These are phyloP conservation scores for Cyberlindnera mrakii DNA, from an alignment of 805 yeast species.

Conservation along the genomic window DNA sequence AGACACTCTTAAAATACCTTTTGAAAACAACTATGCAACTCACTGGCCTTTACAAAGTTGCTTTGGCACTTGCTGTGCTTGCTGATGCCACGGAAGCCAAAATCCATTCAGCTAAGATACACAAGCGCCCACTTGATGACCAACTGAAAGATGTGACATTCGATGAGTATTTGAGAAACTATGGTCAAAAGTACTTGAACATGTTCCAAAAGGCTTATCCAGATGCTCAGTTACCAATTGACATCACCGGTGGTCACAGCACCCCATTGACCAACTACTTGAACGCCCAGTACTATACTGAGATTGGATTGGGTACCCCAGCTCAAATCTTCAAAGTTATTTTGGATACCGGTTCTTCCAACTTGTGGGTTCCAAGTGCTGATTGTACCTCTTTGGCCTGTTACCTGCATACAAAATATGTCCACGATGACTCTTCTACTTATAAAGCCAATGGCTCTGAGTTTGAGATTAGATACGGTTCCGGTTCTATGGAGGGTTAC, in stretches of 20 bases:
- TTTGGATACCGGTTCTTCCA: conserved; percentile 94
- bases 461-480: conserved; percentile 84
- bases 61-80: conserved; percentile 20
- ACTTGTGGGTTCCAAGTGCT: conserved; percentile 90
- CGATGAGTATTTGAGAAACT: conserved; percentile 46
- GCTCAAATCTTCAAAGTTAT: conserved; percentile 90
- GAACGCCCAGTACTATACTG: conserved; percentile 95
- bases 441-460: conserved; percentile 84
- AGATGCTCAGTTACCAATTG: conserved; percentile 27
- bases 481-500: conserved; percentile 89
- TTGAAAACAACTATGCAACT: conserved; percentile 16
- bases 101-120: conserved; percentile 49
- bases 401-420: conserved; percentile 87
- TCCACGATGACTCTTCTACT: conserved; percentile 73
- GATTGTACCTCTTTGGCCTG: conserved; percentile 94
- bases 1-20: neutral
- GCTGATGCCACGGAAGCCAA: conserved; percentile 48
- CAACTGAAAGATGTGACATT: conserved; percentile 45
- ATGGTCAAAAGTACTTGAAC: conserved; percentile 57
- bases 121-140: conserved; percentile 53
- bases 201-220: conserved; percentile 41
- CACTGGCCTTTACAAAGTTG: conserved; percentile 18
- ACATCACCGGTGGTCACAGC: conserved; percentile 45
- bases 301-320: conserved; percentile 87
- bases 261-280: conserved; percentile 87